Evolutionary conservation across 163 green algal species (phyloP).

Genomic region (Trebouxia gelatinosa): DNA sequence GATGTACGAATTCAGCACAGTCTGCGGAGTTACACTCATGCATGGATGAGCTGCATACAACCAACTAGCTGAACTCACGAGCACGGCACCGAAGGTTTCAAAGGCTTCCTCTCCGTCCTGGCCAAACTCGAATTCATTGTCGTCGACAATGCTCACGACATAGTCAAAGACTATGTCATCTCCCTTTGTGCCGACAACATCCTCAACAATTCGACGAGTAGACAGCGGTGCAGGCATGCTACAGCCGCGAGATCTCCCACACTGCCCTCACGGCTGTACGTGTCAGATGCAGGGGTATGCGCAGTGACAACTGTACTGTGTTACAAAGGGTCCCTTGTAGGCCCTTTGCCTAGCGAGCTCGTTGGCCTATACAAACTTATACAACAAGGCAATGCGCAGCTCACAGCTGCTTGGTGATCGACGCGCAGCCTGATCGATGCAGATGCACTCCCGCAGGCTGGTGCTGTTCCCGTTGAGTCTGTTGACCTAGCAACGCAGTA

Average conservation of each 20-base stretch:
- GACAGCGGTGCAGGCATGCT: background rate
- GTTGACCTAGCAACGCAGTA: too few relatives aligned
- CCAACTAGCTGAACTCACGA: too few relatives aligned
- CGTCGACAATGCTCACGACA: conserved; percentile 11
- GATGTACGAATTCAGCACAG: background rate
- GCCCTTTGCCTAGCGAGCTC: too few relatives aligned
- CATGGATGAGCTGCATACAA: background rate
- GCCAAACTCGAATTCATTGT: conserved; percentile 26
- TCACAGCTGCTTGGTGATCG: background rate
- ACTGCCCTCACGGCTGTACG: background rate
- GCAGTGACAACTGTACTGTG: background rate
- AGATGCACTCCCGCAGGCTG: too few relatives aligned
- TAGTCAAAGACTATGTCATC: conserved; percentile 24
- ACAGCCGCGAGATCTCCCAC: background rate
- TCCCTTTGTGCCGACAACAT: background rate
- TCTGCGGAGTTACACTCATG: too few relatives aligned
- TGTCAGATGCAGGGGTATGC: background rate
- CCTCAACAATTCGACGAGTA: background rate
- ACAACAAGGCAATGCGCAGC: background rate
- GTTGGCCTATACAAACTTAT: background rate
- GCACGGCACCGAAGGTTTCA: conserved; percentile 23
- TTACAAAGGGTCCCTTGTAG: too few relatives aligned
- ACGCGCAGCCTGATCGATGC: background rate
- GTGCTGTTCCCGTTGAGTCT: too few relatives aligned
- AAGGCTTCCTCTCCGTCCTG: conserved; percentile 18